Conservation (phyloP, 225 moss, liverwort and hornwort genomes). For the Rhytidiadelphus loreus region DNA sequence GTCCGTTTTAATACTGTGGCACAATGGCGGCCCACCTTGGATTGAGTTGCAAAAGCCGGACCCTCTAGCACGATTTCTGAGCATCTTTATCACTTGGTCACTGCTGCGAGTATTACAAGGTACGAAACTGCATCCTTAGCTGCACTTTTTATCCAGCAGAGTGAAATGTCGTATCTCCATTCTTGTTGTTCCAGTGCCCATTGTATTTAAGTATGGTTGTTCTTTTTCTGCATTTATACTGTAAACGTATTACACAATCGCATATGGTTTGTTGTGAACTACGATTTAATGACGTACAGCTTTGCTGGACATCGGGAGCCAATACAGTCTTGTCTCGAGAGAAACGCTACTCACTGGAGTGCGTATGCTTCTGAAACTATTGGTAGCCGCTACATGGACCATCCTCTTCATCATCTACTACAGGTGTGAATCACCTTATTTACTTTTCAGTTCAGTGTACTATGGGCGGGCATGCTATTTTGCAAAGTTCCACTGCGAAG, state of each 20-base stretch:
- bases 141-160: neutral
- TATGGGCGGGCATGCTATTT: neutral
- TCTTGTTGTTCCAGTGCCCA: neutral
- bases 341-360: conserved; percentile 41
- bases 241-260: neutral
- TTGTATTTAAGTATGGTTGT: neutral
- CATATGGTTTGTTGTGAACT: neutral
- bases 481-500: neutral
- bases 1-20: conserved; percentile 66
- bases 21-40: conserved; percentile 44
- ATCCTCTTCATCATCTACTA: conserved; percentile 76
- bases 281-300: neutral
- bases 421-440: conserved; percentile 39
- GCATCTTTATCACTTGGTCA: conserved; percentile 90
- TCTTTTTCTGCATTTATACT: neutral
- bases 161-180: neutral
- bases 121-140: neutral
- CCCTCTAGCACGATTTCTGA: conserved; percentile 67
- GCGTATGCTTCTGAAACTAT: conserved; percentile 58
- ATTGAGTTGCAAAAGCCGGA: conserved; percentile 51
- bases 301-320: conserved; percentile 45
- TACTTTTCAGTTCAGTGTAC: neutral
- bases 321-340: conserved; percentile 46
- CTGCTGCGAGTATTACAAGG: conserved; percentile 74
- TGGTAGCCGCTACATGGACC: conserved; percentile 69